Conservation (phyloP, 106 monocot species). For the Dioscorea alata region DNA sequence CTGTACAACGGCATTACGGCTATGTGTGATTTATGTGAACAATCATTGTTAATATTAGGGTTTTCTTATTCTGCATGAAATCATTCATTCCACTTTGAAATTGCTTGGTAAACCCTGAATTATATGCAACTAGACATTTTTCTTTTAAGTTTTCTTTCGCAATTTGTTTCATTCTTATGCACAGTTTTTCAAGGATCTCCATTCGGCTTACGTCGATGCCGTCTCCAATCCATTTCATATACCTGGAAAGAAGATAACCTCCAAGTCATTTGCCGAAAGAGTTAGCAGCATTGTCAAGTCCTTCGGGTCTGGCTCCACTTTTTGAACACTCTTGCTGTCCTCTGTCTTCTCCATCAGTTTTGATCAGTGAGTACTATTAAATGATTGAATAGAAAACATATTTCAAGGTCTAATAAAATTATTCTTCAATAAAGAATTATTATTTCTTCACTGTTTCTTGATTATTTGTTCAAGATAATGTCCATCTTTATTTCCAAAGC, state of each 20-base stretch:
- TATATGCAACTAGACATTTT: neutral
- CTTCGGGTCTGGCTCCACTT: constrained; percentile 42
- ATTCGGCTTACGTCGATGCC: constrained; percentile 90
- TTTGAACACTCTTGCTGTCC: neutral
- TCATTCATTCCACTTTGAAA: neutral
- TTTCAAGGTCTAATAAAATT: no score
- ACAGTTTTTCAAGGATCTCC: constrained; percentile 96
- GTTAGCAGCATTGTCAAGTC: constrained; percentile 61
- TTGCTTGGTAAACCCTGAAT: neutral
- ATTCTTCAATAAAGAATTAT: neutral
- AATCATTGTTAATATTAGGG: no score
- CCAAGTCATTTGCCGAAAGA: constrained; percentile 59
- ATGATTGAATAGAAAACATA: neutral
- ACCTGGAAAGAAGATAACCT: constrained; percentile 92
- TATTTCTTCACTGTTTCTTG: no score
- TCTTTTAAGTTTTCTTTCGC: neutral
- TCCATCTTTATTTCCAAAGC: neutral
- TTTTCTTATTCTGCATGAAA: no score
- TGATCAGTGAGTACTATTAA: neutral
- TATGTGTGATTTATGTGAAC: no score
- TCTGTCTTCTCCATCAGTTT: neutral
- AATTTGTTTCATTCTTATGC: neutral
- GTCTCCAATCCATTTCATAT: constrained; percentile 99
- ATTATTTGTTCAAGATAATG: neutral
- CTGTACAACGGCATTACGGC: no score